Conservation (phyloP, 257 asterid species). For the Penstemon barbatus region DNA sequence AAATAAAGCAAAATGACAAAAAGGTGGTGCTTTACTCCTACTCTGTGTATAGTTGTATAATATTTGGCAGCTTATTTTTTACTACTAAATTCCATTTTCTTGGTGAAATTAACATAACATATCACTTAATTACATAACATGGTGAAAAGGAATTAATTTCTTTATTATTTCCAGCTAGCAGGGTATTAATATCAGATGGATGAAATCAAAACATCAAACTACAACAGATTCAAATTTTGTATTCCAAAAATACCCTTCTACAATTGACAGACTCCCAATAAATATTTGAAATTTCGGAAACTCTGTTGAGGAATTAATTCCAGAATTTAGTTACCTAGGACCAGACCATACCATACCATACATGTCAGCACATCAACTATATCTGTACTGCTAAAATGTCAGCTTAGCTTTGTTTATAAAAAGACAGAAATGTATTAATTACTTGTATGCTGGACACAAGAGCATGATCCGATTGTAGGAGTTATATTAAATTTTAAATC, state of each 20-base stretch:
- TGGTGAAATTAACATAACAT: not conserved
- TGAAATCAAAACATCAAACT: constrained; percentile 18
- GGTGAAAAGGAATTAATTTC: not conserved
- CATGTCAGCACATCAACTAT: constrained; percentile 32
- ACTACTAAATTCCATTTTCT: constrained; percentile 4
- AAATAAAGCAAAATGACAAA: constrained; percentile 35
- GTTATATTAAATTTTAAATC: constrained; percentile 15
- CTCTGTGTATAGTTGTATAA: constrained; percentile 11
- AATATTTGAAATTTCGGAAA: constrained; percentile 34
- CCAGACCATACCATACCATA: not conserved
- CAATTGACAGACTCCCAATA: constrained; percentile 20
- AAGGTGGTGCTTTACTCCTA: constrained; percentile 35
- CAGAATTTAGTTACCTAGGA: not conserved
- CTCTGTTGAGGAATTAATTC: constrained; percentile 32
- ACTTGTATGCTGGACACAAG: constrained; percentile 1
- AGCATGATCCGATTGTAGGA: constrained; percentile 9
- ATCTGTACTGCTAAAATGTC: constrained; percentile 25
- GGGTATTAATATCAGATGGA: constrained; percentile 4
- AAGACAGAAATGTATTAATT: too few species aligned
- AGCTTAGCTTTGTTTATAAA: constrained; percentile 10
- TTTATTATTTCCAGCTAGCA: constrained; percentile 37
- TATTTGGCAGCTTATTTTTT: constrained; percentile 24
- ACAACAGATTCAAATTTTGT: constrained; percentile 43
- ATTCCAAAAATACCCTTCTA: constrained; percentile 47
- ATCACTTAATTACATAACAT: constrained; percentile 20